phyloP scores from a whole-genome alignment of 148 eudicot genomes.

The Rhododendron henanense region DNA sequence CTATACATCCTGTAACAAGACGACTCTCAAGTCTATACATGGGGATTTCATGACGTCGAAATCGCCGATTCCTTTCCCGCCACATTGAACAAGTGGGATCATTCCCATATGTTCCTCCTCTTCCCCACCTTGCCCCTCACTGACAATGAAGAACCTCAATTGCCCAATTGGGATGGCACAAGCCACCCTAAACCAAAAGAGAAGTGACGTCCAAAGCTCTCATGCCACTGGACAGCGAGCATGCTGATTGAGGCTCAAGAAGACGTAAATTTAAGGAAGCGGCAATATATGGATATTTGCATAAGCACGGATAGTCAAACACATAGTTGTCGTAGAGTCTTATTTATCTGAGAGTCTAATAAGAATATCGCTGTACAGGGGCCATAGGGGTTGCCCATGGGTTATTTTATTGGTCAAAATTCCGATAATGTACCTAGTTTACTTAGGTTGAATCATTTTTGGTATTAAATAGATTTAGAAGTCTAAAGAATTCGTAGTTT shows the following conservation, averaged over 20 bases:
- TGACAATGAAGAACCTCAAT: background rate
- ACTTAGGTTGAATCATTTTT: background rate
- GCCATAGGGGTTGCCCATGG: background rate
- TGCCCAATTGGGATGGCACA: background rate
- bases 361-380: background rate
- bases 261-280: background rate
- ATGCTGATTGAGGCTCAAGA: background rate
- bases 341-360: background rate
- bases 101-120: background rate
- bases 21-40: background rate
- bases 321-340: background rate
- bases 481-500: background rate
- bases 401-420: background rate
- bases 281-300: background rate
- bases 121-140: background rate
- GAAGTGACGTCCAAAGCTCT: background rate
- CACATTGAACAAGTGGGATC: background rate
- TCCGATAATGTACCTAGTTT: background rate
- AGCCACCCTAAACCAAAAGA: background rate
- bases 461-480: background rate
- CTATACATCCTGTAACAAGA: background rate
- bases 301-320: background rate
- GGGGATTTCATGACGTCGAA: background rate
- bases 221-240: background rate
- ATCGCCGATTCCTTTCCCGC: background rate